A percentile compares a stretch with the other conserved stretches of the same genome.
Conservation (phyloP, 139 green algal genomes). For the Chlamydomonas urium region DNA sequence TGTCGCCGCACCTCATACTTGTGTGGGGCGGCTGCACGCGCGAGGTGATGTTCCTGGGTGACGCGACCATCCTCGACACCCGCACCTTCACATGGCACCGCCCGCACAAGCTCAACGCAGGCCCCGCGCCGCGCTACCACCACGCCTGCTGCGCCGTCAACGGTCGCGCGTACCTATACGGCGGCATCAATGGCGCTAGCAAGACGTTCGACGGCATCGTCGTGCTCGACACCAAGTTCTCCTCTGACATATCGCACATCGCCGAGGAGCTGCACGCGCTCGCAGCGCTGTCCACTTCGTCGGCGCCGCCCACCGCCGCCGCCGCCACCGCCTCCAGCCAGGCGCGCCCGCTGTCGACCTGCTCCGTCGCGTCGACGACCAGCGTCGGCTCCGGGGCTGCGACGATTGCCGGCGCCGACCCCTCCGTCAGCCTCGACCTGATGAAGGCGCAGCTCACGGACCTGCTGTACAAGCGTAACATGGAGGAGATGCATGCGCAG, state of each 20-base stretch:
- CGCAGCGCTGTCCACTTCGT: neutral
- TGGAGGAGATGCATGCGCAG: constrained; percentile 45
- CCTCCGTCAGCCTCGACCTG: constrained; percentile 16
- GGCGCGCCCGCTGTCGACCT: no score
- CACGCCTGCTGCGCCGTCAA: constrained; percentile 35
- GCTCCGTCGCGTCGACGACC: no score
- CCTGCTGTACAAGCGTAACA: constrained; percentile 45
- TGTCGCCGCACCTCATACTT: constrained; percentile 31
- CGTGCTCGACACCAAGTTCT: constrained; percentile 35
- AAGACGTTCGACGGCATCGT: constrained; percentile 51
- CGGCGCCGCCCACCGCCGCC: neutral
- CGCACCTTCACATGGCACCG: constrained; percentile 41
- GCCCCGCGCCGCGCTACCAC: constrained; percentile 48
- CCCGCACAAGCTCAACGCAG: constrained; percentile 35
- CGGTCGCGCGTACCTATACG: constrained; percentile 34
- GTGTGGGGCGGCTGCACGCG: constrained; percentile 39
- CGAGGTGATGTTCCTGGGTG: neutral
- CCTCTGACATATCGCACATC: constrained; percentile 30
- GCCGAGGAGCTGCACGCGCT: constrained; percentile 45
- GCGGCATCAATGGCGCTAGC: constrained; percentile 53
- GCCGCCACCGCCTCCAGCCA: neutral
- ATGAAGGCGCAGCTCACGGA: constrained; percentile 54
- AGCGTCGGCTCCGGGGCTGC: neutral
- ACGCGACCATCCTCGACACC: constrained; percentile 6
- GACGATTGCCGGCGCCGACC: neutral